Base-by-base conservation (phyloP, 2,329 filamentous ascomycete genomes). In the Alternaria atra region DNA sequence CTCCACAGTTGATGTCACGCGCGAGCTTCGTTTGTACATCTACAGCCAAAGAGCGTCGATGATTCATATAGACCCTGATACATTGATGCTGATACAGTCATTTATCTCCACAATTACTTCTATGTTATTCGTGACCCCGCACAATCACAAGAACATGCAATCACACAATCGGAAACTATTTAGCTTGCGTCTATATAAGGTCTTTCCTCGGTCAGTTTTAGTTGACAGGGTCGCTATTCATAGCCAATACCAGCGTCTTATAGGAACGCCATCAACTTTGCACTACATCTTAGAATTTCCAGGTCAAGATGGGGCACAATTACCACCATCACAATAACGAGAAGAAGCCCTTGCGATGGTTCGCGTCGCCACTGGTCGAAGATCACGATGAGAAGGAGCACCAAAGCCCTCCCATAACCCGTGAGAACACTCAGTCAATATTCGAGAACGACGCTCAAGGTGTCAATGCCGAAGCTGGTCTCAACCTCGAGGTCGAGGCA, bases 271-370 rank as follows among this genome's bases (percentile, higher is more conserved):
- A 25, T 13, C 44, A 47, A n/a, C 20, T 12, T 47, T 32, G 15
- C 40, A 43, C 44, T 34, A 30, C 23, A 32, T 48, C 17, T 23
- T 34, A 48, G 17, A 48, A 23, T 10, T 6, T n/a, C 17, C 4
- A 48, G 44, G 12, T 48, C 44, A 48, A 48, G 29, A 48, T 48
- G 44, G n/a, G 17, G n/a, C 17, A 48, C 39, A 20, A 34, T 1
- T 40, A 50, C 53, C 53, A 55, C 17, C 43, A 37, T 13, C 43
- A 55, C 25, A 42, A 9, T 12, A 25, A 50, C 35, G 43, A 50
- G 13, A 55, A 50, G 44, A 55, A 55, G 27, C 43, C 43, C 4
- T n/a, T 55, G n/a, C 23, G 27, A 7, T 55, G 46, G 43, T 55
- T 50, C 17, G 53, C 53, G n/a, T 50, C 44, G 4, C 53, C 53